These are phyloP conservation scores for Sarcocystis neurona DNA, from an alignment of 169 alveolate genomes.

Conservation along the genomic window DNA sequence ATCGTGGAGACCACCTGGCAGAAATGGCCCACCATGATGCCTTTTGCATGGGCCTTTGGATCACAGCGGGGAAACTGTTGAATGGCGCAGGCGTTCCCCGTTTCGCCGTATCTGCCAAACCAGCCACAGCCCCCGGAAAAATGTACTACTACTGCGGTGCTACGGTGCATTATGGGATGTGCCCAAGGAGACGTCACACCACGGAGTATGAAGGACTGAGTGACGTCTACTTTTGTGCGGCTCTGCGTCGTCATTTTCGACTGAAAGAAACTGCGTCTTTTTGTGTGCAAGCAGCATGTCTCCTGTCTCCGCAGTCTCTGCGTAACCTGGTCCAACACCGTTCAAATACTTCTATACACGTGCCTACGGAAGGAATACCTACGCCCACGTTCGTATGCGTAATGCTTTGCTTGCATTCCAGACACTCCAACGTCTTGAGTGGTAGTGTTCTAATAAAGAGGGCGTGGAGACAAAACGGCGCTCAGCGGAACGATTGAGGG, in stretches of 20 bases:
- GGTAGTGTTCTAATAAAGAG: no score
- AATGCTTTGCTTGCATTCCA: no score
- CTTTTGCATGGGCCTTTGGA: conserved; percentile 19
- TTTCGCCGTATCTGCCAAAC: conserved; percentile 5
- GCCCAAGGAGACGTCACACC: neutral
- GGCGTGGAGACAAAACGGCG: no score
- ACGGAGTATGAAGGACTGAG: neutral
- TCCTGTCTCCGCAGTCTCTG: no score
- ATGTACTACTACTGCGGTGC: neutral
- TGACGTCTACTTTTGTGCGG: neutral
- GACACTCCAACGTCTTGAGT: no score
- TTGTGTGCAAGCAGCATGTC: no score
- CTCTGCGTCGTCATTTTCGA: neutral
- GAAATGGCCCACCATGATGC: conserved; percentile 56
- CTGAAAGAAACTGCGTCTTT: neutral
- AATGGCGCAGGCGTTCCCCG: conserved; percentile 55
- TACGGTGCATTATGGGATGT: neutral
- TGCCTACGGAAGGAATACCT: no score
- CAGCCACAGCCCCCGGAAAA: neutral
- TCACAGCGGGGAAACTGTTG: conserved; percentile 32
- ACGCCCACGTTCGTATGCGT: no score
- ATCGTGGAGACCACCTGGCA: neutral
- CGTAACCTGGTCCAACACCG: no score
- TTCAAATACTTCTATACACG: no score
- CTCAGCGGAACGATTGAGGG: no score